Base-by-base conservation (phyloP, 495 filamentous ascomycete genomes). In the Astrothelium macrocarpum region DNA sequence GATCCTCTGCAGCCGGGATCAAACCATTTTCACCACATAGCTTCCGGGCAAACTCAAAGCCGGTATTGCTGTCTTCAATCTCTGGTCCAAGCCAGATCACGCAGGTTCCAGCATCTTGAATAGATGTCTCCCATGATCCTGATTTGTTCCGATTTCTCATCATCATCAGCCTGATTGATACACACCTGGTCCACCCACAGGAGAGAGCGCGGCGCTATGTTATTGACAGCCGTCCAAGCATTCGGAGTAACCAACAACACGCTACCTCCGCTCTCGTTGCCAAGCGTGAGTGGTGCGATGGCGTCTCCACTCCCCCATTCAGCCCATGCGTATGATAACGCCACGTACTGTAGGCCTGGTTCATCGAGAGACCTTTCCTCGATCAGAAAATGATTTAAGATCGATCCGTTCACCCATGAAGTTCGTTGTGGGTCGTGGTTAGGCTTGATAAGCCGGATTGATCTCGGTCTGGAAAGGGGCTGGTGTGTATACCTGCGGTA, bases 181-280 rank as follows among this genome's bases (percentile, higher is more conserved):
- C 72, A 72, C 28, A 74, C 66, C 1, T 71, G 70, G 58, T 74
- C 72, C 11, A 71, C 66, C 70, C 72, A 74, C 34, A 61, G 29
- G 25, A 4, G 43, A 11, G n/a, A 14, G 9, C 9, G 3, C 18
- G 43, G 3, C 18, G 43, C 43, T 18, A 49, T 49, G 43, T 5
- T 20, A 49, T 49, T 49, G 11, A 49, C 18, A 49, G 43, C 43
- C 43, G n/a, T 49, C 43, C 43, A 49, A 49, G 43, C 43, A 49
- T 49, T 49, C 43, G 43, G n/a, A 49, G 43, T 49, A 20, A 49
- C 43, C 18, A 49, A 18, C 11, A 49, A 49, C 43, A 49, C 43
- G 43, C 18, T 49, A 20, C 43, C 43, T 49, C 43, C 9, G n/a
- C 43, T 20, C 43, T 49, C 43, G 18, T 3, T 49, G 43, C 43